phyloP scores from a whole-genome alignment of 2,329 filamentous ascomycete genomes.

The Talaromyces verruculosus region DNA sequence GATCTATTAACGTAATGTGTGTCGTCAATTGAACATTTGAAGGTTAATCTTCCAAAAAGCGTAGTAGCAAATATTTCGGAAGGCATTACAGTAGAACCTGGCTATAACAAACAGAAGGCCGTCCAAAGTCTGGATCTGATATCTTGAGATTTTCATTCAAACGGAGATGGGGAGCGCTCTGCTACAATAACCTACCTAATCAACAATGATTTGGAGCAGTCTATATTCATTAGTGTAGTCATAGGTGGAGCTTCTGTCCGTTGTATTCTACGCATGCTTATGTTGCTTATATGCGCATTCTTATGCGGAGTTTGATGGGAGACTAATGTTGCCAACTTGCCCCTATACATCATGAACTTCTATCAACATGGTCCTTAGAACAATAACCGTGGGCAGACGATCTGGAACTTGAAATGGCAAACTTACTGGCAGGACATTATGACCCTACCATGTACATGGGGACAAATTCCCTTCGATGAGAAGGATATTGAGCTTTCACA shows the following conservation, averaged over 20 bases:
- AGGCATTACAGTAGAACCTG: background rate
- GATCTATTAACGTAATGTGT: background rate
- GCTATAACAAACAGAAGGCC: background rate
- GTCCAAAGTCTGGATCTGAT: no score
- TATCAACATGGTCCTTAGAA: background rate
- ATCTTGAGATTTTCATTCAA: no score
- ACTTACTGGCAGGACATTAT: background rate
- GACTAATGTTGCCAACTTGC: background rate
- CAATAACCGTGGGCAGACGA: background rate
- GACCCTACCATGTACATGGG: no score
- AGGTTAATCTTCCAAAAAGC: background rate
- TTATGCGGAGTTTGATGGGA: background rate
- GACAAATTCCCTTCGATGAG: no score
- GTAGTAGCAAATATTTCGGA: background rate
- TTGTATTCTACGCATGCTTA: no score
- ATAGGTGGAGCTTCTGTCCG: no score
- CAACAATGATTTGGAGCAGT: no score
- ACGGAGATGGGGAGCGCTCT: no score
- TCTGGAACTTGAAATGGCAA: background rate
- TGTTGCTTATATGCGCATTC: background rate
- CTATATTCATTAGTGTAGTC: no score
- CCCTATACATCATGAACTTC: background rate
- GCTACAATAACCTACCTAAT: no score
- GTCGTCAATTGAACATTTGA: background rate
- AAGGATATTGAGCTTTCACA: no score